Percentiles rank a stretch among this genome's conserved stretches.
Conservation (phyloP, 2,329 filamentous ascomycete genomes). For the Arthrobotrys sphaeroides region DNA sequence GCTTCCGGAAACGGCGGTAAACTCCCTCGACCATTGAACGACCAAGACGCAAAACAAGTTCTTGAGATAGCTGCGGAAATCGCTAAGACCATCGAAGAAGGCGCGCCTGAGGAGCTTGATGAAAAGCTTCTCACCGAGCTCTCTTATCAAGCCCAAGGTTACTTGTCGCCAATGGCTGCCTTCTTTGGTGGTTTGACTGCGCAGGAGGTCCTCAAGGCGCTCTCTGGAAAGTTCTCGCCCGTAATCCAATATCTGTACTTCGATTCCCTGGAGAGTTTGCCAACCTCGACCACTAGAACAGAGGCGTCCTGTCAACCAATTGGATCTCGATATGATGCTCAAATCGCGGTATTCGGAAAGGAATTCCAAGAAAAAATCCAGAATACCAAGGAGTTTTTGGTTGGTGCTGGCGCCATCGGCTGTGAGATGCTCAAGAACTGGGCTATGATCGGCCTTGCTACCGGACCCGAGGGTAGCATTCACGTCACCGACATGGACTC, state of each 20-base stretch:
- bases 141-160: constrained; percentile 91
- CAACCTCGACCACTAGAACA: constrained; percentile 76
- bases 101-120: constrained; percentile 80
- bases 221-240: constrained; percentile 98
- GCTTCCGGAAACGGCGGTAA: constrained; percentile 74
- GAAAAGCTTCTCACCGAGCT: constrained; percentile 93
- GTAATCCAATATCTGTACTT: constrained; percentile 97
- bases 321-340: constrained; percentile 90
- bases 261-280: constrained; percentile 95
- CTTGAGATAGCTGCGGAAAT: constrained; percentile 78
- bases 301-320: constrained; percentile 88
- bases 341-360: constrained; percentile 93
- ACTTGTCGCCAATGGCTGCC: constrained; percentile 89
- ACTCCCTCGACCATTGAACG: constrained; percentile 83
- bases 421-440: constrained; percentile 99
- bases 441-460: constrained; percentile 96
- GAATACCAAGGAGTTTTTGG: constrained; percentile 90
- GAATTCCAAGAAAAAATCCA: constrained; percentile 94
- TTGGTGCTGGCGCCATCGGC: constrained; percentile 95
- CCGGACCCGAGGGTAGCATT: constrained; percentile 87
- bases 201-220: constrained; percentile 94
- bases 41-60: constrained; percentile 81
- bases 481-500: constrained; percentile 97
- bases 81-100: constrained; percentile 69
- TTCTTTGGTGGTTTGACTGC: constrained; percentile 94